Conservation (phyloP, 2,329 filamentous ascomycete species). For the Penicillium paneum region DNA sequence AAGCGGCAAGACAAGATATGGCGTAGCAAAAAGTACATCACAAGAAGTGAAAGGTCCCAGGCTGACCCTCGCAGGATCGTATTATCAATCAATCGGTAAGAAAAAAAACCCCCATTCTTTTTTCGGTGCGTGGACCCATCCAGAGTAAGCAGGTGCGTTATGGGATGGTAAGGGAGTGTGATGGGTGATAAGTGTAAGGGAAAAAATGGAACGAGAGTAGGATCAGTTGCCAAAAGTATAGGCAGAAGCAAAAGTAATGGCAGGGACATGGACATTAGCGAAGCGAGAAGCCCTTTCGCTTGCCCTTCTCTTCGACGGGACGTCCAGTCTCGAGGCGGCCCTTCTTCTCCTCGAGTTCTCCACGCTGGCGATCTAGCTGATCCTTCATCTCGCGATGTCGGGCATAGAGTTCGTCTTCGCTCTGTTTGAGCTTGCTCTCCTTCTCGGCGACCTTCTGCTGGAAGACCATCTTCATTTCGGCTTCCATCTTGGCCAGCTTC, state of each 20-base stretch:
- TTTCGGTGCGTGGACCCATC: constrained; percentile 28
- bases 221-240: constrained; percentile 8
- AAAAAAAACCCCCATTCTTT: constrained; percentile 27
- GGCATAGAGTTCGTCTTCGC: constrained; percentile 97
- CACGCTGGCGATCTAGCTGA: constrained; percentile 89
- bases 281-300: constrained; percentile 99
- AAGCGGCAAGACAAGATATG: constrained; percentile 27
- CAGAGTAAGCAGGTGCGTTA: constrained; percentile 24
- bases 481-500: constrained; percentile 99
- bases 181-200: constrained; percentile 15
- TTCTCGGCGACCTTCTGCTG: constrained; percentile 99
- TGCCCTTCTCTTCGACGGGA: constrained; percentile 94
- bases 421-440: constrained; percentile 99
- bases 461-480: constrained; percentile 99
- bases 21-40: constrained; percentile 31
- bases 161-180: constrained; percentile 24
- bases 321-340: constrained; percentile 87
- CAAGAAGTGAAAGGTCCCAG: constrained; percentile 25
- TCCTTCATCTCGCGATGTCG: constrained; percentile 99
- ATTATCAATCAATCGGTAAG: constrained; percentile 27
- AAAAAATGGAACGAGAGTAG: constrained; percentile 20
- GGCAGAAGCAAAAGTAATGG: not conserved
- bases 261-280: constrained; percentile 58
- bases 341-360: constrained; percentile 99
- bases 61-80: constrained; percentile 19